These are phyloP conservation scores for Macrophomina tecta DNA, from an alignment of 2,329 filamentous ascomycete genomes.

Conservation along the genomic window DNA sequence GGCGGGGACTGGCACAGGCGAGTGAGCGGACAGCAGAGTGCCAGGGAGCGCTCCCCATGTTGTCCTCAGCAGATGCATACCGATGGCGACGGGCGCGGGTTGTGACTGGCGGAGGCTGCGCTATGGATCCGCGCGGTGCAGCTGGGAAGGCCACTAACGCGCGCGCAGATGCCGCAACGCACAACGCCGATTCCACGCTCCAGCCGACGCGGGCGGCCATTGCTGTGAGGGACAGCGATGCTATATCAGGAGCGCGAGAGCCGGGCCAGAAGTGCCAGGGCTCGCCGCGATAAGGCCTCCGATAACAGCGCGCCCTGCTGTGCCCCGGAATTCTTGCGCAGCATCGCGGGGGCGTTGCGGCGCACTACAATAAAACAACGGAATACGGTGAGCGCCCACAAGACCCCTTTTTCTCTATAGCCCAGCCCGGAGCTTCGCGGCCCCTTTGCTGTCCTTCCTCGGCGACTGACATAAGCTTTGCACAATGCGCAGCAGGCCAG, in stretches of 20 bases:
- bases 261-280: neutral
- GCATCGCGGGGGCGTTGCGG: slow-evolving; percentile 8
- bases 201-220: neutral
- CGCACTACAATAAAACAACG: slow-evolving; percentile 8
- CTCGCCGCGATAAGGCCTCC: slow-evolving; percentile 10
- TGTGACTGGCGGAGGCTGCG: slow-evolving; percentile 6
- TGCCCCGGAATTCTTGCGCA: slow-evolving; percentile 8
- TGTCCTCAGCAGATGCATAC: slow-evolving; percentile 1
- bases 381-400: slow-evolving; percentile 20
- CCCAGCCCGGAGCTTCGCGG: slow-evolving; percentile 11
- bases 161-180: slow-evolving; percentile 8
- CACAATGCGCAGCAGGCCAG: slow-evolving; percentile 19
- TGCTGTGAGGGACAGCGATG: neutral
- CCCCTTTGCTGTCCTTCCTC: slow-evolving; percentile 5
- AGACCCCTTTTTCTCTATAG: slow-evolving; percentile 20
- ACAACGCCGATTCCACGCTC: neutral
- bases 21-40: neutral
- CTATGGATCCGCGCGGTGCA: slow-evolving; percentile 22
- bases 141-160: slow-evolving; percentile 8
- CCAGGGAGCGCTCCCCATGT: slow-evolving; percentile 1
- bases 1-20: neutral
- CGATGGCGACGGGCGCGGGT: neutral
- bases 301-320: slow-evolving; percentile 10
- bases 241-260: neutral
- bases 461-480: slow-evolving; percentile 27